Evolutionary conservation across 176 grass and related monocot species (phyloP).

Genomic region (Chloris gayana): DNA sequence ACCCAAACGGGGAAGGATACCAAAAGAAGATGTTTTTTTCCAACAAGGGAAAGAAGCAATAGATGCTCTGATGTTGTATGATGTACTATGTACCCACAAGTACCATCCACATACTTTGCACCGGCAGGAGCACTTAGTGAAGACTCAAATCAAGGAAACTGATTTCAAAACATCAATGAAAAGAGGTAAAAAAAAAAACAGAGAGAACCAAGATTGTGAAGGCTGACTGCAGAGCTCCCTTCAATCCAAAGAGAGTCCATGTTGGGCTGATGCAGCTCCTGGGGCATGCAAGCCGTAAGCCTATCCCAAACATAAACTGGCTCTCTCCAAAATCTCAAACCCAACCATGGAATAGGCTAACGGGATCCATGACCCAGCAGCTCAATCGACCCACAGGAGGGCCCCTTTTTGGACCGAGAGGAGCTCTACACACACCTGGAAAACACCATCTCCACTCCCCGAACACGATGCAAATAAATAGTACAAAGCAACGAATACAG

Average conservation of each 20-base stretch:
- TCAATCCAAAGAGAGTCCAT: conserved; percentile 57
- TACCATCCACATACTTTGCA: background rate
- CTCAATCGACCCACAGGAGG: conserved; percentile 31
- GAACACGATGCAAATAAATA: too few relatives aligned
- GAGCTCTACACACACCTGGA: too few relatives aligned
- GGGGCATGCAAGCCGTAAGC: conserved; percentile 51
- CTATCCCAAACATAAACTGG: conserved; percentile 43
- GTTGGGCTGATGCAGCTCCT: conserved; percentile 47
- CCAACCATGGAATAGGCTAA: conserved; percentile 41
- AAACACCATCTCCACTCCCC: background rate
- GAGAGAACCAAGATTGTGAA: conserved; percentile 2
- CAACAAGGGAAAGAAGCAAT: conserved; percentile 8
- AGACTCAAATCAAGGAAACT: background rate
- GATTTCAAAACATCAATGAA: too few relatives aligned
- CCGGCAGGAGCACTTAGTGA: background rate
- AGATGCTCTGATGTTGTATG: background rate
- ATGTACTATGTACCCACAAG: background rate
- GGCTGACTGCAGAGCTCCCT: conserved; percentile 64
- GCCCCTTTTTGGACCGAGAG: conserved; percentile 45
- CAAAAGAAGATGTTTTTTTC: conserved; percentile 12
- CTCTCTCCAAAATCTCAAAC: background rate
- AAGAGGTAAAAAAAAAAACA: background rate
- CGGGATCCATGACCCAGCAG: conserved; percentile 60
- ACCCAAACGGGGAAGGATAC: conserved; percentile 3
- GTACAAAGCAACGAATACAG: background rate